Base-by-base conservation (phyloP, 169 alveolate genomes). In the Eimeria falciformis region DNA sequence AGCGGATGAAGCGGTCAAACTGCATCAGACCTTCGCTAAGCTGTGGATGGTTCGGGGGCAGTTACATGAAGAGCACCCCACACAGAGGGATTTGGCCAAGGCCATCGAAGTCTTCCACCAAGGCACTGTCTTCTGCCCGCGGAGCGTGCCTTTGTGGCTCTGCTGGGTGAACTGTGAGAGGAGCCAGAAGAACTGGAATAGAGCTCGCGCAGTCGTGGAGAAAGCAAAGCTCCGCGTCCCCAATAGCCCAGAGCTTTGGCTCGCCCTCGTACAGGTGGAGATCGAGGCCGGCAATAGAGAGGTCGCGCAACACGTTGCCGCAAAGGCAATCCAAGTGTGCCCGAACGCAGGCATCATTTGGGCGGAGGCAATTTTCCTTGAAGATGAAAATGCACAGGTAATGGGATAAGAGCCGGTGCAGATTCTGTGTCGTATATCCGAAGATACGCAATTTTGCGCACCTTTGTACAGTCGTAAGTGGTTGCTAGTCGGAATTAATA, bases 261-360 rank as follows among this genome's bases (percentile, higher is more conserved):
- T 95, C 46, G 97, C 95, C 78, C 97, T 99, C 40, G 97, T 99
- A 17, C 95, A 96, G 84, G 96, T 98, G 7, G 99, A 99, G 95
- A 93, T 95, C 56, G 97, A 96, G 91, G 95, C 97, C n/a, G 98
- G 73, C 14, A 97, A 98, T 94, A 93, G 90, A 55, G 95, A 97
- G 65, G 97, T 97, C 66, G 98, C 99, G 18, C 96, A 96, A 84
- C 97, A 97, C 93, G 92, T 97, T 73, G 95, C 98, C 46, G 96
- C 99, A 12, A 96, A 97, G 89, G 99, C 99, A 2, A 91, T 99
- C 23, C 97, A 98, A 94, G 99, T 97, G 95, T 98, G 99, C 94
- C 99, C 99, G 11, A 94, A 96, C 62, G 96, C 99, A 14, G 99
- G 99, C n/a, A 95, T 96, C 47, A 93, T 99, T 29, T 97, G 99